Percentiles rank a stretch among this genome's conserved stretches.
phyloP scores from a whole-genome alignment of 2,329 filamentous ascomycete genomes.

The Lomentospora prolificans region DNA sequence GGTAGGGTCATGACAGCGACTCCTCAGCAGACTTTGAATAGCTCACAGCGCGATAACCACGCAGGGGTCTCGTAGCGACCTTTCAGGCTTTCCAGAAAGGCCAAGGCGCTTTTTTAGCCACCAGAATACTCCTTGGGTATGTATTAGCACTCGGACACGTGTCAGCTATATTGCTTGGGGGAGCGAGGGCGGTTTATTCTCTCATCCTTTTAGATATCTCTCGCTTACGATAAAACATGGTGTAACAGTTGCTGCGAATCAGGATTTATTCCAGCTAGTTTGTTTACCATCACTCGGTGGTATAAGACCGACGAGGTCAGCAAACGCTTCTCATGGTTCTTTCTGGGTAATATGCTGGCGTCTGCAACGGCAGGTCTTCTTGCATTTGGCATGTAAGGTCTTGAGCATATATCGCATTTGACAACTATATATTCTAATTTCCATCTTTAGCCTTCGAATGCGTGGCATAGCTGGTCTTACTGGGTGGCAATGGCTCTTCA shows the following conservation, averaged over 20 bases:
- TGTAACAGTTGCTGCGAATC: conserved; percentile 18
- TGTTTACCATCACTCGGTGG: conserved; percentile 37
- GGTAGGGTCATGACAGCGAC: no score
- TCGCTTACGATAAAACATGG: no score
- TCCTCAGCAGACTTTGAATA: no score
- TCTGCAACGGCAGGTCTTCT: conserved; percentile 29
- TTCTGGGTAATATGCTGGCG: conserved; percentile 32
- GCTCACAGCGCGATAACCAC: no score
- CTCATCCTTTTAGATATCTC: no score
- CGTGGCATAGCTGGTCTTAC: conserved; percentile 19
- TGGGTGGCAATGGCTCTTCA: conserved; percentile 26
- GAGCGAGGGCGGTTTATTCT: no score
- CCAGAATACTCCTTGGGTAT: conserved; percentile 22
- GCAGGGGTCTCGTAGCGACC: conserved; percentile 24
- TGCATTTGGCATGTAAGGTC: conserved; percentile 23
- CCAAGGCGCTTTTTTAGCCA: conserved; percentile 22
- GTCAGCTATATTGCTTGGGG: no score
- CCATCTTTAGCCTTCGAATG: conserved; percentile 21
- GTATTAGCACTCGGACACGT: no score
- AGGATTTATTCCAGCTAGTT: conserved; percentile 32
- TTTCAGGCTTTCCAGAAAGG: conserved; percentile 26
- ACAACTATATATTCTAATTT: no score
- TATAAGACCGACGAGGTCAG: conserved; percentile 35
- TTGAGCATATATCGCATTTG: not conserved
- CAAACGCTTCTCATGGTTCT: conserved; percentile 34